Conservation (phyloP, 1,284 basidiomycete species). For the Afroboletus lepidellus region DNA sequence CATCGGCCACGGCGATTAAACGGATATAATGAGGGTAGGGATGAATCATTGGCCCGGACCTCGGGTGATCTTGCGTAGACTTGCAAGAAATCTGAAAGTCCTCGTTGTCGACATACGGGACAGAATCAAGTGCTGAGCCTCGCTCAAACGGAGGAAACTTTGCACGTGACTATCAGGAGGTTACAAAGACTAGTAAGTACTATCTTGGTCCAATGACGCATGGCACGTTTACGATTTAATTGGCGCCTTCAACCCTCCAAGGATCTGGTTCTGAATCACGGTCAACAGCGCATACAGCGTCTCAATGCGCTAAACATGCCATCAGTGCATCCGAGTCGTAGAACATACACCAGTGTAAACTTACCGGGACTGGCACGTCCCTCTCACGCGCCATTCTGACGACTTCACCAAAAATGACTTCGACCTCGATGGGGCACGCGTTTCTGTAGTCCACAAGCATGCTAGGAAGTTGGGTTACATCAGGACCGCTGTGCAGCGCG, state of each 20-base stretch:
- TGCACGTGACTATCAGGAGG: slow-evolving; percentile 9
- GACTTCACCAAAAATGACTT: slow-evolving; percentile 62
- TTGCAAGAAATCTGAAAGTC: too few species aligned
- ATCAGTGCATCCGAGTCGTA: background rate
- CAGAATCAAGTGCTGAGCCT: background rate
- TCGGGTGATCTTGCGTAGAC: too few species aligned
- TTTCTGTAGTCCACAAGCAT: slow-evolving; percentile 61
- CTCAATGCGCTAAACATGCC: slow-evolving; percentile 43
- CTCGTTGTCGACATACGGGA: too few species aligned
- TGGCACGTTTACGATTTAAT: background rate
- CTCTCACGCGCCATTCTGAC: slow-evolving; percentile 49
- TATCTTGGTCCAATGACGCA: background rate
- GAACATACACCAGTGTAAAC: slow-evolving; percentile 13
- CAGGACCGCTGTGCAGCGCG: slow-evolving; percentile 39
- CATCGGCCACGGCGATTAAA: background rate
- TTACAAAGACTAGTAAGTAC: background rate
- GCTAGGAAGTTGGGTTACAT: slow-evolving; percentile 51
- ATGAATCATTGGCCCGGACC: too few species aligned
- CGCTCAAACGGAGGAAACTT: background rate
- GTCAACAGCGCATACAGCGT: slow-evolving; percentile 48
- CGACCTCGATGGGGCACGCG: slow-evolving; percentile 61
- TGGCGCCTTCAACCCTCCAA: slow-evolving; percentile 28
- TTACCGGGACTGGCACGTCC: slow-evolving; percentile 52
- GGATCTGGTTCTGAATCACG: slow-evolving; percentile 52
- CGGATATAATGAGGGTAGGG: too few species aligned